A percentile compares a stretch with the other conserved stretches of the same genome.
phyloP scores from a whole-genome alignment of 2,329 filamentous ascomycete species.

The Graphium sp. region DNA sequence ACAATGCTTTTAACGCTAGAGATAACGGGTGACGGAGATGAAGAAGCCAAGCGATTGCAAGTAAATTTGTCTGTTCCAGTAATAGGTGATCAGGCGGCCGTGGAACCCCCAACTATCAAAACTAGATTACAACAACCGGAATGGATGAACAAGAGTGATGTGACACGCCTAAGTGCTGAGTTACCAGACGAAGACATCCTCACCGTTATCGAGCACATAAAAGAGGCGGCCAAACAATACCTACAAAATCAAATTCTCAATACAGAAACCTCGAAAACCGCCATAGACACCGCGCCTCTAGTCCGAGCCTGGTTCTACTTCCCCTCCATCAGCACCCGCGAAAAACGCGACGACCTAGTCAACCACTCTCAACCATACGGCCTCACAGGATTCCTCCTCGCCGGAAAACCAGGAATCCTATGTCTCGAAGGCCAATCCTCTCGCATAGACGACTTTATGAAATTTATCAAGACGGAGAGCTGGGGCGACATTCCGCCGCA shows the following conservation, averaged over 20 bases:
- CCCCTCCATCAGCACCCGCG: slow-evolving; percentile 40
- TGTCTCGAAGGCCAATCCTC: slow-evolving; percentile 30
- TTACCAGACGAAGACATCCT: slow-evolving; percentile 27
- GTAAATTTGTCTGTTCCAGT: slow-evolving; percentile 19
- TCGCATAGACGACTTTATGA: slow-evolving; percentile 41
- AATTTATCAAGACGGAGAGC: slow-evolving; percentile 44
- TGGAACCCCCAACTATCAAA: slow-evolving; percentile 21
- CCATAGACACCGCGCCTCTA: slow-evolving; percentile 14
- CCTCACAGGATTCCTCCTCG: slow-evolving; percentile 41
- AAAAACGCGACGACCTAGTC: slow-evolving; percentile 40
- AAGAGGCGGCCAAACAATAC: slow-evolving; percentile 9
- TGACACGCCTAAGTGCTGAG: slow-evolving; percentile 16
- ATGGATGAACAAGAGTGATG: slow-evolving; percentile 33
- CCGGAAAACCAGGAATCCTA: slow-evolving; percentile 39
- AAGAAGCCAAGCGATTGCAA: slow-evolving; percentile 9
- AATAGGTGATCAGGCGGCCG: slow-evolving; percentile 3
- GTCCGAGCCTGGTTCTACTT: slow-evolving; percentile 48
- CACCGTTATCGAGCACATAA: slow-evolving; percentile 24
- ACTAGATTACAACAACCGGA: slow-evolving; percentile 27
- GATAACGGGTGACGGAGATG: slow-evolving; percentile 6
- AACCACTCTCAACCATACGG: slow-evolving; percentile 30
- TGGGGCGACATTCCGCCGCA: slow-evolving; percentile 45
- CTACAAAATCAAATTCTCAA: neutral
- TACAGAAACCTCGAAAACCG: neutral
- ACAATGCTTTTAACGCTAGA: slow-evolving; percentile 12